Conservation (phyloP, 2,329 filamentous ascomycete genomes). For the Fusarium mexicanum region DNA sequence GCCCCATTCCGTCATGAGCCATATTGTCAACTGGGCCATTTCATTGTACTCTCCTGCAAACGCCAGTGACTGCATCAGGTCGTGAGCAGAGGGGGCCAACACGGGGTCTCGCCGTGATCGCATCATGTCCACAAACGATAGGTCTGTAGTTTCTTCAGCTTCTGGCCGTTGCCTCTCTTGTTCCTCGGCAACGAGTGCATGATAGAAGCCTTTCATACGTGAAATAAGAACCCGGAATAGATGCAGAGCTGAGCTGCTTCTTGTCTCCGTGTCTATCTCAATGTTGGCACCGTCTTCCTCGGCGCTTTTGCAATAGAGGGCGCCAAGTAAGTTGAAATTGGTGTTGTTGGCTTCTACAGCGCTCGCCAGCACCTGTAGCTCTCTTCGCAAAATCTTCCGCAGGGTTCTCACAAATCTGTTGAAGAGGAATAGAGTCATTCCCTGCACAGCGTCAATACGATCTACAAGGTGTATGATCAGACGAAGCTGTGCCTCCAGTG, state of each 20-base stretch:
- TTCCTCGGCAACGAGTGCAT: slow-evolving; percentile 41
- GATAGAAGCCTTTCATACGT: slow-evolving; percentile 44
- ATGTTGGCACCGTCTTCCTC: slow-evolving; percentile 10
- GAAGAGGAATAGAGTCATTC: slow-evolving; percentile 38
- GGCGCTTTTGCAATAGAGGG: slow-evolving; percentile 29
- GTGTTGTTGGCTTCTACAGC: slow-evolving; percentile 24
- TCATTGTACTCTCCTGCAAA: slow-evolving; percentile 67
- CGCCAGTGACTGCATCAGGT: slow-evolving; percentile 71
- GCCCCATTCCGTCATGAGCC: slow-evolving; percentile 64
- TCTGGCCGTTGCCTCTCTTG: slow-evolving; percentile 29
- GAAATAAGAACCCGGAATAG: slow-evolving; percentile 35
- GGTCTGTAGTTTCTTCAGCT: slow-evolving; percentile 29
- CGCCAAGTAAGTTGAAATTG: slow-evolving; percentile 16
- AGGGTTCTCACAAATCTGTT: slow-evolving; percentile 38
- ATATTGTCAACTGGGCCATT: slow-evolving; percentile 66
- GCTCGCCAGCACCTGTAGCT: slow-evolving; percentile 35
- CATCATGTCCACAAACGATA: slow-evolving; percentile 49
- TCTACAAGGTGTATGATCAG: slow-evolving; percentile 43
- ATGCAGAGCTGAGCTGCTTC: slow-evolving; percentile 8
- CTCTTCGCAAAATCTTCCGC: slow-evolving; percentile 41
- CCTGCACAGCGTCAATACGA: slow-evolving; percentile 42
- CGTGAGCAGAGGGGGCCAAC: slow-evolving; percentile 56
- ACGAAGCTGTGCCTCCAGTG: slow-evolving; percentile 44
- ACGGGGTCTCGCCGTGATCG: slow-evolving; percentile 47
- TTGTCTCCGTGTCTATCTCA: neutral